Percentiles rank a stretch among this genome's conserved stretches.
These are phyloP conservation scores for Chalciporus piperatoides DNA, from an alignment of 1,284 basidiomycete genomes.

Conservation along the genomic window DNA sequence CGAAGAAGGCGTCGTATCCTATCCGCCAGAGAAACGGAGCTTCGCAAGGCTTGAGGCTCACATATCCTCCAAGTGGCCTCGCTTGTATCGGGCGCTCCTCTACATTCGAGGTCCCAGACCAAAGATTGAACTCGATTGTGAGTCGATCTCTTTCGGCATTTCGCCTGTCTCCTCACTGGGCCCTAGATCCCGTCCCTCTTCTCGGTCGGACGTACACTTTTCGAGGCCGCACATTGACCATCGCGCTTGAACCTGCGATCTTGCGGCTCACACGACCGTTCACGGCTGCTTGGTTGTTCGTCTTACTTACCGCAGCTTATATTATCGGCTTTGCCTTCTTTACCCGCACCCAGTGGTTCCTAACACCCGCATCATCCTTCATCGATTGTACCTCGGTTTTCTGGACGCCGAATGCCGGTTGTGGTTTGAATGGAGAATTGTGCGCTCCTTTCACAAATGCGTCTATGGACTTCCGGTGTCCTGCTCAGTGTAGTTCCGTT, in stretches of 20 bases:
- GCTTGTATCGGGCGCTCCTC: conserved; percentile 14
- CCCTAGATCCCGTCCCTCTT: conserved; percentile 51
- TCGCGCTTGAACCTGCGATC: conserved; percentile 53
- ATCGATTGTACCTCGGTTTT: conserved; percentile 68
- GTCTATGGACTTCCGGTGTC: conserved; percentile 77
- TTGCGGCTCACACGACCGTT: conserved; percentile 49
- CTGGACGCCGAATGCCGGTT: conserved; percentile 68
- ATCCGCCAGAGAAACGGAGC: neutral
- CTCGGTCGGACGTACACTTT: conserved; percentile 46
- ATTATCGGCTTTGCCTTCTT: conserved; percentile 74
- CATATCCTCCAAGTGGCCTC: conserved; percentile 19
- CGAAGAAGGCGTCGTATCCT: neutral
- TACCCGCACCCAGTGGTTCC: conserved; percentile 66
- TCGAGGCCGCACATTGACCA: conserved; percentile 35
- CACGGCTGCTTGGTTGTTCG: conserved; percentile 51
- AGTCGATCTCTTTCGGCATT: conserved; percentile 2
- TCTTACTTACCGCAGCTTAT: conserved; percentile 56
- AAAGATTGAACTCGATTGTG: conserved; percentile 47
- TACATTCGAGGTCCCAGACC: conserved; percentile 62
- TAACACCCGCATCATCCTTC: conserved; percentile 59
- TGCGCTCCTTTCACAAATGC: conserved; percentile 68
- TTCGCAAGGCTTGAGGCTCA: conserved; percentile 12
- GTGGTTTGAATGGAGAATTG: conserved; percentile 67
- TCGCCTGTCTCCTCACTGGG: conserved; percentile 3
- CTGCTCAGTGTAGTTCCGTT: conserved; percentile 64